Base-by-base conservation (phyloP, 148 eudicot genomes). In the Spergularia bocconei region DNA sequence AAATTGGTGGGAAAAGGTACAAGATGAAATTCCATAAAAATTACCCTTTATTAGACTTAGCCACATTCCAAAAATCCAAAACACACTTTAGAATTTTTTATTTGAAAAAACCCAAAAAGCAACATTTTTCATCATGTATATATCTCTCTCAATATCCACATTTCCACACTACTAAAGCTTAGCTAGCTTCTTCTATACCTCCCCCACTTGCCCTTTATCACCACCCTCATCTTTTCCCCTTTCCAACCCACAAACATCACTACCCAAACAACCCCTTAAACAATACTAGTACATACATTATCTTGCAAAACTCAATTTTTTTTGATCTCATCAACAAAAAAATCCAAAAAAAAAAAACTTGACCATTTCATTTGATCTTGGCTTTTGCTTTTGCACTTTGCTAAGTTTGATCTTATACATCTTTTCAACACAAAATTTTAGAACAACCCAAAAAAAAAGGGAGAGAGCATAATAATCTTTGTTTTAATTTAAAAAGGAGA, bases 131-230 rank as follows among this genome's bases (percentile, higher is more conserved):
- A 76, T 76, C 83, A 76, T 80, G 77, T 76, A 29, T 29, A 29
- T 29, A 29, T 29, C 36, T 1, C 36, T 29, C 36, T 69, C 51
- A 51, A 76, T 76, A 80, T 76, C 73, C 54, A 67, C 65, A 79
- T 67, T 61, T 76, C 76, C 77, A 71, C 63, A 69, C 72, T 13
- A 57, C 83, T 71, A 71, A 80, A 80, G 82, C 82, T 80, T 29
- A 29, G 36, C 36, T 29, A 29, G 36, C 36, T 29, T 29, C 36
- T 29, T 44, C 7, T 44, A 44, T 6, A 44, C 48, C 48, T 76
- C 79, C 68, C 61, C 82, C 75, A 80, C 76, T 80, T 70, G 72
- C 79, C 66, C 82, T 53, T 79, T 79, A 62, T 63, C 67, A 74
- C 39, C 64, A 39, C 64, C 60, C 71, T 15, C 61, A 13, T 68